These are phyloP conservation scores for Lentinula lateritia DNA, from an alignment of 768 basidiomycete genomes.

Conservation along the genomic window DNA sequence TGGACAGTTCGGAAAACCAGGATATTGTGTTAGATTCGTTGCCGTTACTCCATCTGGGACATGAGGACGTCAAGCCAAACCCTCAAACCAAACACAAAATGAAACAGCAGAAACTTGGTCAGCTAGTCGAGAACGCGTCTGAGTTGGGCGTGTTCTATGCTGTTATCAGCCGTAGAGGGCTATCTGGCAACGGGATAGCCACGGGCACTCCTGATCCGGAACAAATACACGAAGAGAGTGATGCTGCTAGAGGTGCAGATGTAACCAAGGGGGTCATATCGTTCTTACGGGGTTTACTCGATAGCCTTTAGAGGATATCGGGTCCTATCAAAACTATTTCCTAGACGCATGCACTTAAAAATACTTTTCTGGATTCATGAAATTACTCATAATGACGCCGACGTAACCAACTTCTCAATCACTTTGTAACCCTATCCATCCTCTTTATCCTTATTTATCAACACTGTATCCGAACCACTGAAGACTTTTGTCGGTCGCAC, in stretches of 20 bases:
- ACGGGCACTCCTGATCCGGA: neutral
- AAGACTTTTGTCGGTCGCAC: no score
- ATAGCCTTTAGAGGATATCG: neutral
- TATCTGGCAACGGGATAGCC: neutral
- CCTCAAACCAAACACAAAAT: slow-evolving; percentile 8
- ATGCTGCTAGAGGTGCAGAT: slow-evolving; percentile 4
- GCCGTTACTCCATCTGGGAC: slow-evolving; percentile 6
- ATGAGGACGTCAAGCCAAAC: slow-evolving; percentile 6
- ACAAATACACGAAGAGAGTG: neutral
- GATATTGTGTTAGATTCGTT: slow-evolving; percentile 25
- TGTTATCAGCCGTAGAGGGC: slow-evolving; percentile 9
- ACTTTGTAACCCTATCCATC: no score
- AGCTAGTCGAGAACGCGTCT: slow-evolving; percentile 37
- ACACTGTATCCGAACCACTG: no score
- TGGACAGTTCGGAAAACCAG: slow-evolving; percentile 30
- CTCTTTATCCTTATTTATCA: no score
- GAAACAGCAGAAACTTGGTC: slow-evolving; percentile 21
- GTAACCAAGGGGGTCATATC: slow-evolving; percentile 4
- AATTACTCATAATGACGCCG: no score
- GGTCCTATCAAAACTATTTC: neutral
- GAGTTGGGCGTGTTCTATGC: slow-evolving; percentile 46
- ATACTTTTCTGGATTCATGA: no score
- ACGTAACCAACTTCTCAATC: no score
- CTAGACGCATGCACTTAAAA: neutral
- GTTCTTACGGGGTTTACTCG: neutral